Conservation (phyloP, 305 asterid genomes). For the Fraxinus platypoda region DNA sequence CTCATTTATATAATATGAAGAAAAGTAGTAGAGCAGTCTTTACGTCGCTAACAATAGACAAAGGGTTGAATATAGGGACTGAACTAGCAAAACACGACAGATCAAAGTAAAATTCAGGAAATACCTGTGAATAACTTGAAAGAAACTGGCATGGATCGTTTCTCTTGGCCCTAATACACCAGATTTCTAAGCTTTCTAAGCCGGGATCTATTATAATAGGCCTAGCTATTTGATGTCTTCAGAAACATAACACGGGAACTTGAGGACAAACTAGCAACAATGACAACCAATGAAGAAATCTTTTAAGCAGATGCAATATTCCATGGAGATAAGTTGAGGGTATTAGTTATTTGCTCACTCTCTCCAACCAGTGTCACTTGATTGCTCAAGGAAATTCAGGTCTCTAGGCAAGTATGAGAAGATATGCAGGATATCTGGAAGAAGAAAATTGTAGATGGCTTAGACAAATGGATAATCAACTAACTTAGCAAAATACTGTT, state of each 20-base stretch:
- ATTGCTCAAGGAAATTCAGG: slow-evolving; percentile 88
- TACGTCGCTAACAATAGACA: not conserved
- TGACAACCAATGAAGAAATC: not conserved
- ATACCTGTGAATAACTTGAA: slow-evolving; percentile 83
- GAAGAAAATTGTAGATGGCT: slow-evolving; percentile 25
- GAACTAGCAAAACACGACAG: not conserved
- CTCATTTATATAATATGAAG: not conserved
- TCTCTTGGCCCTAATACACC: slow-evolving; percentile 97
- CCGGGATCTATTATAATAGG: slow-evolving; percentile 91
- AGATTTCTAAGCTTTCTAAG: slow-evolving; percentile 72
- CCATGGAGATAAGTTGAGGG: slow-evolving; percentile 16
- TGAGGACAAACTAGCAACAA: not conserved
- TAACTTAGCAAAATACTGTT: not conserved
- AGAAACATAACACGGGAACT: slow-evolving; percentile 14
- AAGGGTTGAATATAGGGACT: not conserved
- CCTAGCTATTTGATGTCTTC: slow-evolving; percentile 75
- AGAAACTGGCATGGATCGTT: slow-evolving; percentile 79
- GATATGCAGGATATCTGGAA: slow-evolving; percentile 80
- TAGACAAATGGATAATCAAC: not conserved
- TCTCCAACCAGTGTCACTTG: slow-evolving; percentile 92
- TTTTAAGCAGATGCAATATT: slow-evolving; percentile 11
- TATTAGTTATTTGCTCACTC: slow-evolving; percentile 57
- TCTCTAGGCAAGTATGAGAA: slow-evolving; percentile 95
- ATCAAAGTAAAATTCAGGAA: slow-evolving; percentile 6
- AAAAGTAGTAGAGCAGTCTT: not conserved